Percentiles rank a stretch among this genome's conserved stretches.
phyloP scores from a whole-genome alignment of 2,329 filamentous ascomycete species.

The Aureobasidium melanogenum region DNA sequence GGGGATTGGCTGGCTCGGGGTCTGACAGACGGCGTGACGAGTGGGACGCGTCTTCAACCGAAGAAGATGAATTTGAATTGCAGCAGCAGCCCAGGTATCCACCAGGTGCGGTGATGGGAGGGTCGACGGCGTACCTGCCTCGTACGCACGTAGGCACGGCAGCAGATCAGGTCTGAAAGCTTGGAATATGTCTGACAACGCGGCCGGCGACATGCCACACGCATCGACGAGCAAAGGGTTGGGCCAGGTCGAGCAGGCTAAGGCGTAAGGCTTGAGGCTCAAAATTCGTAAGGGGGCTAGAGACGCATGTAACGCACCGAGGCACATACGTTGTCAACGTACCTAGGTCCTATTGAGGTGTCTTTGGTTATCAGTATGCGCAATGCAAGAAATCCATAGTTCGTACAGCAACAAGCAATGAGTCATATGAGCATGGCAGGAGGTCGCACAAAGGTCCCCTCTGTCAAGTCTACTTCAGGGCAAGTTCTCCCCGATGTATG shows the following conservation, averaged over 20 bases:
- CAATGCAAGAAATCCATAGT: not conserved
- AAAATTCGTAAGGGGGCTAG: not conserved
- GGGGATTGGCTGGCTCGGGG: not conserved
- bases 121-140: conserved; percentile 9
- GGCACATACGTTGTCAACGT: not conserved
- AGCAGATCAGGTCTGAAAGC: not conserved
- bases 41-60: conserved; percentile 7
- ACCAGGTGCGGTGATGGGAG: conserved; percentile 1
- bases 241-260: not conserved
- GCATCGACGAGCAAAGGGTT: not conserved
- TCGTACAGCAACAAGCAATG: not conserved
- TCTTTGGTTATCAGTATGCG: not conserved
- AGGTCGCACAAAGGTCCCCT: not conserved
- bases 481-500: not conserved
- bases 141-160: not conserved
- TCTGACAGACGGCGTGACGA: not conserved
- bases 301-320: not conserved
- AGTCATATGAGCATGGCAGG: not conserved
- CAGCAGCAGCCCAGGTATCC: conserved; percentile 4
- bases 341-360: not conserved
- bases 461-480: not conserved
- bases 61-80: conserved; percentile 10
- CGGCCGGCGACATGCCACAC: not conserved
- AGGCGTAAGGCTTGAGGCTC: not conserved
- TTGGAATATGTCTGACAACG: not conserved